Base-by-base conservation (phyloP, 1,284 basidiomycete species). In the Thecaphora thlaspeos region DNA sequence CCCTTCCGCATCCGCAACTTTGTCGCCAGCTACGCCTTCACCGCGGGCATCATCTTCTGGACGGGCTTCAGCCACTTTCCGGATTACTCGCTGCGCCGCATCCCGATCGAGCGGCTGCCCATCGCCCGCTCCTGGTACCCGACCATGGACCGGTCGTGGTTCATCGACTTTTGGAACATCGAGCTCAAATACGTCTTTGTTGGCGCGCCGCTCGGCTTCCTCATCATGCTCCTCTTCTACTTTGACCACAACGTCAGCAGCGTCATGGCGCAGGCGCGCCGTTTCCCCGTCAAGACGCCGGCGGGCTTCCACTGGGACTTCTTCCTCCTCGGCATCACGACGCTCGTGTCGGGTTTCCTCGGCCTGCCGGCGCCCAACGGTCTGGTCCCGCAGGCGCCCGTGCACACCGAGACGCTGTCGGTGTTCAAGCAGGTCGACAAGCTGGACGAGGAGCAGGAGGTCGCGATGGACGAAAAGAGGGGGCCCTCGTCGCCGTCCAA, bases 301-400 rank as follows among this genome's bases (percentile, higher is more conserved):
- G 88, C 92, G 0, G 93, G 90, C 0, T 96, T 96, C 76, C 91
- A 96, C 71, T 92, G 81, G 78, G 79, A 80, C 55, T 79, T 80
- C 46, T 80, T 91, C 81, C 81, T 92, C 4, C 84, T 98, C 15
- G 94, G 93, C 3, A 82, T 94, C 58, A 92, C 90, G 0, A 96
- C 93, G 0, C 89, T 97, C 70, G 85, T 96, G 43, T 87, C 92
- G 4, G 93, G 91, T 0, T 81, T 97, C 18, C 82, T 98, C 2
- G 93, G 93, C 17, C 58, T 95, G 3, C 92, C 93, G 0, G 92
- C 93, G 0, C 93, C 93, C 0, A 96, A 97, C 71, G 93, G 92
- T 2, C 61, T 77, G 15, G 95, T 98, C 43, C 93, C 93, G 0
- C 94, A 97, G 79, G 93, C 94, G 1, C 94, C 93, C 0, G 89